These are phyloP conservation scores for Daldinia grandis DNA, from an alignment of 495 filamentous ascomycete species.

Conservation along the genomic window DNA sequence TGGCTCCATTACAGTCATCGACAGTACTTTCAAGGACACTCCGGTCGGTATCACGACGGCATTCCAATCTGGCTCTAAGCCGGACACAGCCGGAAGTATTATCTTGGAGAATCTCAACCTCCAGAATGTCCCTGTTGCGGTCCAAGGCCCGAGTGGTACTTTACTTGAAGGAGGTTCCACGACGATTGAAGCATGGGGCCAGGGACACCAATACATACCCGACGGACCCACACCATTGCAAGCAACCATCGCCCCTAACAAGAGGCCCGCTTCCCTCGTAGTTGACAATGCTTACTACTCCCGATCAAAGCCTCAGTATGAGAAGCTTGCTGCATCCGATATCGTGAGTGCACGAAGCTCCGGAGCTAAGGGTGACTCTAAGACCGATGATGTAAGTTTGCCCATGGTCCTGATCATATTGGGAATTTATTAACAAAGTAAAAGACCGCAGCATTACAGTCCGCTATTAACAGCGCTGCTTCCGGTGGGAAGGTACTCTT, in stretches of 20 bases:
- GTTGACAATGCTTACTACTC: slow-evolving; percentile 56
- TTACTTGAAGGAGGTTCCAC: slow-evolving; percentile 66
- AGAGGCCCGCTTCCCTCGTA: slow-evolving; percentile 50
- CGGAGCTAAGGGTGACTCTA: slow-evolving; percentile 77
- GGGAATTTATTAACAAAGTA: slow-evolving; percentile 35
- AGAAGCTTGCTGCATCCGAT: slow-evolving; percentile 54
- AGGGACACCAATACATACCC: slow-evolving; percentile 56
- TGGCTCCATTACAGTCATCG: slow-evolving; percentile 69
- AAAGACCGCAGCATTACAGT: slow-evolving; percentile 64
- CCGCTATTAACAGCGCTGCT: slow-evolving; percentile 66
- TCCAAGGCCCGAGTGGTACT: slow-evolving; percentile 62
- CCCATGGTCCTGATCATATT: slow-evolving; percentile 51
- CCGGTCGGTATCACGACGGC: slow-evolving; percentile 73
- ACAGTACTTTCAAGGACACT: slow-evolving; percentile 77
- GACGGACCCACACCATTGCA: slow-evolving; percentile 50
- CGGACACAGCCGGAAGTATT: slow-evolving; percentile 60
- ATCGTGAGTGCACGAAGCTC: slow-evolving; percentile 69
- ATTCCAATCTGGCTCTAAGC: slow-evolving; percentile 59
- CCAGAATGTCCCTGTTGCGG: slow-evolving; percentile 65
- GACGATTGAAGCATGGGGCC: slow-evolving; percentile 61
- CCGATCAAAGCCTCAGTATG: slow-evolving; percentile 69
- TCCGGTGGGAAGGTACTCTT: slow-evolving; percentile 68
- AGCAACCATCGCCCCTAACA: slow-evolving; percentile 50
- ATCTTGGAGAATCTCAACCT: slow-evolving; percentile 75
- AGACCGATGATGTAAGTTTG: slow-evolving; percentile 69